These are phyloP conservation scores for Blechomonas ayalai DNA, from an alignment of 208 protist genomes.

Conservation along the genomic window DNA sequence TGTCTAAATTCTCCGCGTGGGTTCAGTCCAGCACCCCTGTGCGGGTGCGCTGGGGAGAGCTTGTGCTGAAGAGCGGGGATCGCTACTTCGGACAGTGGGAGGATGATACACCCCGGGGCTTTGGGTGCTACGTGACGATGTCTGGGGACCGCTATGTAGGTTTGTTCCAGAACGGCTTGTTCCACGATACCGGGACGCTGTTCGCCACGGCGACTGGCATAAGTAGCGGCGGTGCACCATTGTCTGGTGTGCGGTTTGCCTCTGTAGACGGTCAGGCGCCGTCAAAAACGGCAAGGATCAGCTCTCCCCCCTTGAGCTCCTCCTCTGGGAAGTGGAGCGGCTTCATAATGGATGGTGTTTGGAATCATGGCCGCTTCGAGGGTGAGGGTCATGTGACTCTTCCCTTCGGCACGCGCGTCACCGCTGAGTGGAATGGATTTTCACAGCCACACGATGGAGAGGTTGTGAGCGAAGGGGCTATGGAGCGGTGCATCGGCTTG, in stretches of 20 bases:
- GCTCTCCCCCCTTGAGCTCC: conserved; percentile 7
- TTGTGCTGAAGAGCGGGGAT: conserved; percentile 33
- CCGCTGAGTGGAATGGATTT: conserved; percentile 54
- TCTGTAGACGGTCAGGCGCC: too few relatives aligned
- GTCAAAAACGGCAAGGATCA: neutral
- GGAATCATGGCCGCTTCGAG: conserved; percentile 38
- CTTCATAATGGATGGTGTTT: conserved; percentile 60
- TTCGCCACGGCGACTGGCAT: conserved; percentile 17
- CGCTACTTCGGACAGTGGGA: conserved; percentile 81
- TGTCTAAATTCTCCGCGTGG: conserved; percentile 66
- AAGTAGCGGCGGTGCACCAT: neutral
- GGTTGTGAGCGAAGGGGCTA: conserved; percentile 18
- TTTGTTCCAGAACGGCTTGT: conserved; percentile 35
- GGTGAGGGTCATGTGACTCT: conserved; percentile 67
- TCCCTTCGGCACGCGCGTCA: conserved; percentile 37
- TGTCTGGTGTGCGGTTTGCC: neutral
- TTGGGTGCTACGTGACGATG: conserved; percentile 60
- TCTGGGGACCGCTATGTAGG: conserved; percentile 67
- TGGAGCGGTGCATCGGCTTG: conserved; percentile 14
- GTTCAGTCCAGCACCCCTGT: conserved; percentile 17
- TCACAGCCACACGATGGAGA: conserved; percentile 34
- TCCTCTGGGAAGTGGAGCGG: conserved; percentile 16
- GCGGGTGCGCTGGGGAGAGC: conserved; percentile 61
- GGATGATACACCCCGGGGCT: conserved; percentile 48
- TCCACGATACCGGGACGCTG: conserved; percentile 64